Evolutionary conservation across 2,329 filamentous ascomycete species (phyloP).

Genomic region (Lachnellula cervina): DNA sequence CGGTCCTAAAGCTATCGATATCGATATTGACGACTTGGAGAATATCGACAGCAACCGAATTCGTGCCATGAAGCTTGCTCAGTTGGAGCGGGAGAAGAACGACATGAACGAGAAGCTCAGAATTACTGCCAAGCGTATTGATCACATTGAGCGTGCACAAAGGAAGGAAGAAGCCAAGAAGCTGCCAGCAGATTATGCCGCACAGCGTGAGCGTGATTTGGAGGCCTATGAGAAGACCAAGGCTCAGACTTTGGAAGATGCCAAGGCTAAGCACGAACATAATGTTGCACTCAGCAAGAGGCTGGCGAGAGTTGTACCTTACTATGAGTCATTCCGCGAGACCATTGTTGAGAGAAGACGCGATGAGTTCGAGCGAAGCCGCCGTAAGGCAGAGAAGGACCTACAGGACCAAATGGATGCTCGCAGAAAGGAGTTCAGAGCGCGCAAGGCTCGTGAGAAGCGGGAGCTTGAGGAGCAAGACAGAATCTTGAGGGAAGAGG

Average conservation of each 20-base stretch:
- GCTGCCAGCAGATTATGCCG: conserved; percentile 76
- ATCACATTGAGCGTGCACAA: conserved; percentile 95
- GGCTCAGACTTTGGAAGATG: conserved; percentile 70
- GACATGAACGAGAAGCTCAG: conserved; percentile 87
- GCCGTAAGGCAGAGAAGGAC: conserved; percentile 85
- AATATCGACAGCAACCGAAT: conserved; percentile 86
- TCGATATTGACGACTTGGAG: conserved; percentile 77
- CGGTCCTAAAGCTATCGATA: conserved; percentile 67
- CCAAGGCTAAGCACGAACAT: conserved; percentile 85
- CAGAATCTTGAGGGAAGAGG: conserved; percentile 71
- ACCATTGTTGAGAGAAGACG: conserved; percentile 81
- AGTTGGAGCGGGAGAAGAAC: conserved; percentile 97
- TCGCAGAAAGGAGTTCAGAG: conserved; percentile 83
- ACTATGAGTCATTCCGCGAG: conserved; percentile 78
- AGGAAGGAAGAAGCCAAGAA: conserved; percentile 95
- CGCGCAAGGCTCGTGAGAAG: conserved; percentile 77
- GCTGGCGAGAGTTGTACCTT: conserved; percentile 75
- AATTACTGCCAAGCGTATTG: conserved; percentile 89
- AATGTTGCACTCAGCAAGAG: conserved; percentile 92
- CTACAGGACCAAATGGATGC: conserved; percentile 85
- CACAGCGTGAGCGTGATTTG: conserved; percentile 72
- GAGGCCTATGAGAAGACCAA: conserved; percentile 77
- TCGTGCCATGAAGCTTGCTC: conserved; percentile 88
- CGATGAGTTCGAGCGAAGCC: conserved; percentile 93
- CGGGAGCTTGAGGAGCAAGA: conserved; percentile 81